Base-by-base conservation (phyloP, 2,329 filamentous ascomycete species). In the Paecilomyces sp. region DNA sequence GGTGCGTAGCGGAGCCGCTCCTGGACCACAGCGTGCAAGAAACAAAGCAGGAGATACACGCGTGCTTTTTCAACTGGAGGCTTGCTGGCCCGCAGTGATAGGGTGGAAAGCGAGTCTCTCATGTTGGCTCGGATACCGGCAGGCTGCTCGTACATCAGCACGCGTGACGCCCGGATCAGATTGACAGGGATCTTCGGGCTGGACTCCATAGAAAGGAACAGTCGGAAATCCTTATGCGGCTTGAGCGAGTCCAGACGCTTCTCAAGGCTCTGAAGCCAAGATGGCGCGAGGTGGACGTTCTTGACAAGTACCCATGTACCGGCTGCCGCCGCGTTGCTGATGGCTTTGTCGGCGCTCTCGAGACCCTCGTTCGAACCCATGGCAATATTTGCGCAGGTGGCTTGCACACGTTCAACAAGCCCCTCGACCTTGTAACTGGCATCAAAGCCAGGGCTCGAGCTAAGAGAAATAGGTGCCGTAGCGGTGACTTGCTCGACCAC, bases 361-460 rank as follows among this genome's bases (percentile, higher is more conserved):
- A 95, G 81, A 72, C 92, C 91, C 80, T 99, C 94, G 70, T 95
- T 95, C 54, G 94, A 97, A 70, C 94, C 94, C 94, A 99, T 99
- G 68, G 95, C 95, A 71, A 99, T 97, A 75, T 97, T 97, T 61
- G 92, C 92, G 78, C 94, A 99, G 58, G 85, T 87, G 57, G 91
- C 88, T 61, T 86, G 85, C 74, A 86, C 88, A 65, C 91, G 85
- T 75, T 96, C 91, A 31, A 97, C 95, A 58, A 99, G 82, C 62
- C 88, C 91, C 74, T 99, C 94, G 61, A 99, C 94, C 81, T 99
- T 99, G 86, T 97, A 99, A 73, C 91, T 96, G 58, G 95, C 95
- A 75, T 99, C 94, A 73, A 99, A 99, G 41, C 94, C 94, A 61
- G 93, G 92, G 69, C 89, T 97, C 5, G 94, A 99, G 68, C 93